Evolutionary conservation across 148 eudicot species (phyloP).

Genomic region (Nyssa sinensis): DNA sequence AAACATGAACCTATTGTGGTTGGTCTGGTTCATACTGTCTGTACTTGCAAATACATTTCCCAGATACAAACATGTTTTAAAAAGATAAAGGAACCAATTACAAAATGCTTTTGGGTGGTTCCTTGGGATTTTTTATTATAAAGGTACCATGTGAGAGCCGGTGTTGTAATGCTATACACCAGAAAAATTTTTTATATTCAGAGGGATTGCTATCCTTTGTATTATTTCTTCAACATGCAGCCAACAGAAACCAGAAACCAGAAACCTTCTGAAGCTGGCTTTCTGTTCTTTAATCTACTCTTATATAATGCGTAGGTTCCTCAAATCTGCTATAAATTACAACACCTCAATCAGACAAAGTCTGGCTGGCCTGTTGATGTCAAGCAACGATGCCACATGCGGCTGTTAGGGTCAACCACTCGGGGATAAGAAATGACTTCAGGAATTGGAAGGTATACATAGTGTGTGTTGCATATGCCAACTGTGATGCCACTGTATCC

Average conservation of each 20-base stretch:
- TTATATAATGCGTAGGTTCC: constrained; percentile 2
- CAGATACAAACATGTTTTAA: background rate
- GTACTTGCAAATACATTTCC: background rate
- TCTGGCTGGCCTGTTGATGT: constrained; percentile 99
- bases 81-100: background rate
- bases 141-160: background rate
- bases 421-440: constrained; percentile 88
- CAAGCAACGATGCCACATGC: constrained; percentile 99
- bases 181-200: background rate
- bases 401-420: constrained; percentile 89
- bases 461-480: constrained; percentile 94
- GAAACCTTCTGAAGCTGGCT: constrained; percentile 8
- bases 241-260: constrained; percentile 1
- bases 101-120: constrained; percentile 9
- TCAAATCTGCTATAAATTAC: background rate
- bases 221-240: constrained; percentile 16
- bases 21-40: background rate
- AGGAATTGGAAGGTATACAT: constrained; percentile 93
- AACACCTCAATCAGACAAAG: constrained; percentile 48
- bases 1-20: background rate
- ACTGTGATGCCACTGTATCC: constrained; percentile 98
- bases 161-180: constrained; percentile 2
- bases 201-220: constrained; percentile 10
- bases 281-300: constrained; percentile 20
- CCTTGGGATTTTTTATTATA: background rate